These are phyloP conservation scores for Colletotrichum sp. DNA, from an alignment of 2,329 filamentous ascomycete genomes.

Conservation along the genomic window DNA sequence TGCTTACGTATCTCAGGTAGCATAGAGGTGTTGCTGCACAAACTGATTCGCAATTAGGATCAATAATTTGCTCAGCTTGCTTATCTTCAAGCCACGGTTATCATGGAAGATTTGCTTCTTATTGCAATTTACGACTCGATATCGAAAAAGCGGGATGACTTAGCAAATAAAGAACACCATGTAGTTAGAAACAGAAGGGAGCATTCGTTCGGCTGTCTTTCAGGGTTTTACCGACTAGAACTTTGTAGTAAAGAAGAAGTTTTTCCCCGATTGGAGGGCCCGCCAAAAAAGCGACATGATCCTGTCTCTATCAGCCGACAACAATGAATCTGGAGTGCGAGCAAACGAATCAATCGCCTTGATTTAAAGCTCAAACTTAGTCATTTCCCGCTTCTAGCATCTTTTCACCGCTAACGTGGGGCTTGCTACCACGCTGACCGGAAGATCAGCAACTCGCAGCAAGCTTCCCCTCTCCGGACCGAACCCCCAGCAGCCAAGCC, in stretches of 20 bases:
- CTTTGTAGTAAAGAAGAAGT: neutral
- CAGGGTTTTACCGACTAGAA: neutral
- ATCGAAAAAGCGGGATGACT: neutral
- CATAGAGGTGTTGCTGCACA: neutral
- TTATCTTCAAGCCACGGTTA: no score
- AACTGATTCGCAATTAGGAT: no score
- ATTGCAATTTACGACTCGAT: no score
- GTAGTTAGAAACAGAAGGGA: neutral
- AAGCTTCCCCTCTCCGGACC: neutral
- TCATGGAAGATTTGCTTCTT: no score
- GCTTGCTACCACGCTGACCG: neutral
- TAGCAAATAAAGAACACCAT: fast-evolving
- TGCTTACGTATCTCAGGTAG: neutral
- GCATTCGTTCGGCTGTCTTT: fast-evolving
- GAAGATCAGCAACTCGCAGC: neutral
- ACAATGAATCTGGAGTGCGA: neutral
- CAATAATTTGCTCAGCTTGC: no score
- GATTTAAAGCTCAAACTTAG: neutral
- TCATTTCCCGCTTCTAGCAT: neutral
- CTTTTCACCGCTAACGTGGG: neutral
- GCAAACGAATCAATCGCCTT: neutral
- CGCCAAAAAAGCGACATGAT: neutral
- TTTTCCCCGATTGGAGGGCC: neutral
- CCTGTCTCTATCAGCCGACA: neutral
- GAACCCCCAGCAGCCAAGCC: neutral